phyloP scores from a whole-genome alignment of 805 yeast genomes.

The Tetrapisispora arboricola region DNA sequence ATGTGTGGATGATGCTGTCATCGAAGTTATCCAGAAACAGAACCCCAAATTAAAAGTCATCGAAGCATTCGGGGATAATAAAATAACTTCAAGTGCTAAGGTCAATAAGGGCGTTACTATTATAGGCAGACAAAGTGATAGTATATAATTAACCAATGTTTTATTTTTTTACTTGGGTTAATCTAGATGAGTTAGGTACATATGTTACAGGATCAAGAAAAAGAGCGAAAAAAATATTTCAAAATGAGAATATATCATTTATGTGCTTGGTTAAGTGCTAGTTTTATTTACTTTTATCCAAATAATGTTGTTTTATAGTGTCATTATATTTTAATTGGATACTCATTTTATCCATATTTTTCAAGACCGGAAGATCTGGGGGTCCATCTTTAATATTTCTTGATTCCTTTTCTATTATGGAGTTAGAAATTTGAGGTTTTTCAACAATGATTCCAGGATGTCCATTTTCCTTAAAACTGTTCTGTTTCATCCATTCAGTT shows the following conservation, averaged over 20 bases:
- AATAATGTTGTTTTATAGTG: constrained; percentile 7
- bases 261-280: background rate
- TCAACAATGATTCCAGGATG: constrained; percentile 32
- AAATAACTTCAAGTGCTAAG: constrained; percentile 47
- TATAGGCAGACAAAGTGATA: constrained; percentile 68
- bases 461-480: constrained; percentile 25
- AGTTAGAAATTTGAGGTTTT: constrained; percentile 36
- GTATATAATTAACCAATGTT: constrained; percentile 27
- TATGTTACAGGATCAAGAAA: too few relatives aligned
- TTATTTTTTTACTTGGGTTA: background rate
- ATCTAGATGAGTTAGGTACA: too few relatives aligned
- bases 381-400: constrained; percentile 14
- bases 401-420: constrained; percentile 18
- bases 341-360: constrained; percentile 54
- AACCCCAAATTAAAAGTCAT: constrained; percentile 56
- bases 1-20: constrained; percentile 55
- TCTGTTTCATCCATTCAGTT: constrained; percentile 19
- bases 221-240: too few relatives aligned
- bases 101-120: constrained; percentile 46
- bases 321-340: constrained; percentile 30
- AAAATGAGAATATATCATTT: background rate
- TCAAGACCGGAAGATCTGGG: constrained; percentile 44
- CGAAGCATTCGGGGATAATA: constrained; percentile 74
- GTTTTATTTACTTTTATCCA: background rate
- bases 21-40: constrained; percentile 45